Evolutionary conservation across 2,329 filamentous ascomycete species (phyloP).

Genomic region (Fusarium papillatum): DNA sequence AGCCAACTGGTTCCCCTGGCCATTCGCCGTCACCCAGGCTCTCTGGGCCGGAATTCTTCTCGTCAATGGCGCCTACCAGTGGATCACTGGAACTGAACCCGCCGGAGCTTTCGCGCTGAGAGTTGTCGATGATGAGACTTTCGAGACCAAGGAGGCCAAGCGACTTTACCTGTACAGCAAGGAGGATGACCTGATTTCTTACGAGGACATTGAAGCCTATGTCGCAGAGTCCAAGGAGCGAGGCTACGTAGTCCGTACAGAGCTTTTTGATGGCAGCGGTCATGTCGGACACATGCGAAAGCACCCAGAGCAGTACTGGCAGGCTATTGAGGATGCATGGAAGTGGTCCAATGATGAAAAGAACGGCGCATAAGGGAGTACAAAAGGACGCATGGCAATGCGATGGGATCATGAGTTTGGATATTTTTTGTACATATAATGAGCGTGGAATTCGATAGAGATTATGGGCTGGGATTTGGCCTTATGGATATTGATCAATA

Average conservation of each 20-base stretch:
- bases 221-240: conserved; percentile 59
- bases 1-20: conserved; percentile 62
- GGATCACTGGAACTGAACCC: conserved; percentile 54
- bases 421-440: not conserved
- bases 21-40: conserved; percentile 60
- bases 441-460: conserved; percentile 3
- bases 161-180: conserved; percentile 71
- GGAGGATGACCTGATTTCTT: conserved; percentile 68
- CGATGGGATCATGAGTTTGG: conserved; percentile 10
- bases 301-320: conserved; percentile 72
- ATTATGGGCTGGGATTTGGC: not conserved
- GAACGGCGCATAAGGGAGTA: not conserved
- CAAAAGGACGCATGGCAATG: not conserved
- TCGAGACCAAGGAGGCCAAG: conserved; percentile 52
- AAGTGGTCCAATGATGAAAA: conserved; percentile 27
- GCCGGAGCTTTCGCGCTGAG: conserved; percentile 55
- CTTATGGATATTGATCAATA: not conserved
- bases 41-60: conserved; percentile 61
- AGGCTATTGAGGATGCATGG: conserved; percentile 51
- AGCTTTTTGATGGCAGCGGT: conserved; percentile 68
- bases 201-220: conserved; percentile 68
- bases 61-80: conserved; percentile 50
- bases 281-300: conserved; percentile 74
- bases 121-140: conserved; percentile 53
- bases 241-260: conserved; percentile 64